Conservation (phyloP, 805 yeast genomes). For the Myxozyma kluyveri region DNA sequence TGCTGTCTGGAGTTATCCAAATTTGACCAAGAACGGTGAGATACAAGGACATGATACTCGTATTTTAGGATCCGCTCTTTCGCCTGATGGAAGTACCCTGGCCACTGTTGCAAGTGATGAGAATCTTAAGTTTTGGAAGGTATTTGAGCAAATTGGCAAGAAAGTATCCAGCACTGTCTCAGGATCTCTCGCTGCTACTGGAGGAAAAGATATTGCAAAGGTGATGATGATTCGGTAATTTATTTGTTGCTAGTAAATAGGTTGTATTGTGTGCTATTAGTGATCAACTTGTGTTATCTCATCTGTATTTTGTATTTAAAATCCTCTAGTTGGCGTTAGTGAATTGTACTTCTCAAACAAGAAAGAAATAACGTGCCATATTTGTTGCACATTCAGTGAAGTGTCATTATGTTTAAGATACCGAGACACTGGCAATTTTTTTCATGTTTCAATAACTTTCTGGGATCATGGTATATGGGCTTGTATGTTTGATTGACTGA, state of each 20-base stretch:
- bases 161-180: slow-evolving; percentile 34
- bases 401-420: too few relatives aligned
- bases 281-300: not conserved
- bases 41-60: slow-evolving; percentile 90
- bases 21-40: slow-evolving; percentile 82
- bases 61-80: slow-evolving; percentile 73
- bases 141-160: slow-evolving; percentile 61
- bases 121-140: slow-evolving; percentile 89
- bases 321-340: slow-evolving; percentile 3
- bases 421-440: too few relatives aligned
- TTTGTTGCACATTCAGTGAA: too few relatives aligned
- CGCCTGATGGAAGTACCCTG: slow-evolving; percentile 85
- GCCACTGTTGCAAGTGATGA: slow-evolving; percentile 98
- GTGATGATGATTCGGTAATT: slow-evolving; percentile 51
- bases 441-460: too few relatives aligned
- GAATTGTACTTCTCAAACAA: too few relatives aligned
- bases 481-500: too few relatives aligned
- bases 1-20: slow-evolving; percentile 79
- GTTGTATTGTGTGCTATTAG: not conserved
- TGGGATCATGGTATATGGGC: too few relatives aligned
- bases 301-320: too few relatives aligned
- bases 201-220: slow-evolving; percentile 50
- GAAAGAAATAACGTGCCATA: too few relatives aligned
- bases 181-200: slow-evolving; percentile 35
- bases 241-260: not conserved